Percentiles rank a stretch among this genome's conserved stretches.
Evolutionary conservation across 129 eudicot species (phyloP).

Genomic region (Ambrosia artemisiifolia): DNA sequence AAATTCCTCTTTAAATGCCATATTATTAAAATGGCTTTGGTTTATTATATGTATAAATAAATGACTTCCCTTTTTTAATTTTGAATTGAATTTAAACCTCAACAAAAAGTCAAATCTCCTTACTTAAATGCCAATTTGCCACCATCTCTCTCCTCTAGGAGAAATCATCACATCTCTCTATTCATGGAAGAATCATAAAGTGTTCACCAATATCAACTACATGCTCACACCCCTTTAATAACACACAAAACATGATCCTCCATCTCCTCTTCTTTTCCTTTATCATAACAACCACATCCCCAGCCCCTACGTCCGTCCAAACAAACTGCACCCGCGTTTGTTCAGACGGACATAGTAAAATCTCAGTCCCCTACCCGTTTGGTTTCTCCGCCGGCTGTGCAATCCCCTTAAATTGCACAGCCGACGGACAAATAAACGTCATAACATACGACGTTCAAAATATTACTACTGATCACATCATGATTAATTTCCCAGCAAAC

Average conservation of each 20-base stretch:
- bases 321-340: constrained; percentile 8
- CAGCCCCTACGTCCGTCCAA: constrained; percentile 5
- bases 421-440: constrained; percentile 7
- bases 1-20: no score
- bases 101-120: constrained; percentile 7
- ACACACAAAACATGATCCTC: constrained; percentile 18
- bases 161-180: constrained; percentile 10
- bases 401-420: constrained; percentile 45
- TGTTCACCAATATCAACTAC: constrained; percentile 18
- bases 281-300: constrained; percentile 6
- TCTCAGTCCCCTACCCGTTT: constrained; percentile 52
- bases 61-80: constrained; percentile 4
- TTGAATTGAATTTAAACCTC: constrained; percentile 1
- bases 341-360: constrained; percentile 5
- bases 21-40: no score
- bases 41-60: no score
- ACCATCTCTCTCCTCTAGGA: neutral
- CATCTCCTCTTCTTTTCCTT: constrained; percentile 14
- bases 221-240: neutral
- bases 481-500: constrained; percentile 37
- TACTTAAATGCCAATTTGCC: neutral
- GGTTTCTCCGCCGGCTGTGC: constrained; percentile 55
- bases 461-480: constrained; percentile 35
- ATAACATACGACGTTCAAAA: constrained; percentile 38
- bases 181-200: neutral